Evolutionary conservation across 2,329 filamentous ascomycete genomes (phyloP).

Genomic region (Colletotrichum sp.): DNA sequence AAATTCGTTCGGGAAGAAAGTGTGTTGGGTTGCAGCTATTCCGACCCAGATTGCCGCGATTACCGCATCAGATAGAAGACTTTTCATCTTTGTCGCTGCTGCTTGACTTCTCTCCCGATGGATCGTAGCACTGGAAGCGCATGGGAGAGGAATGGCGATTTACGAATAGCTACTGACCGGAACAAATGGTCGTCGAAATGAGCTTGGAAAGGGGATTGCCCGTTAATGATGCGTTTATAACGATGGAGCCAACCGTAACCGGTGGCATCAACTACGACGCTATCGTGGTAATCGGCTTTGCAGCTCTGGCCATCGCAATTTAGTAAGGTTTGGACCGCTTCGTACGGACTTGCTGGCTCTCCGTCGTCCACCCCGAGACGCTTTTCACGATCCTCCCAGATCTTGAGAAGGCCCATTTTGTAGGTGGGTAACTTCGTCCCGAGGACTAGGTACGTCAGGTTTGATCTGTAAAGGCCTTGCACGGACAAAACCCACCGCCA

Average conservation of each 20-base stretch:
- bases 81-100: neutral
- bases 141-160: neutral
- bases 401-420: neutral
- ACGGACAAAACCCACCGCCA: neutral
- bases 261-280: neutral
- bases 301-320: neutral
- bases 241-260: neutral
- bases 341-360: neutral
- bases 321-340: neutral
- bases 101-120: neutral
- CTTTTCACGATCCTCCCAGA: neutral
- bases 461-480: accelerated
- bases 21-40: neutral
- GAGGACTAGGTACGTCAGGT: neutral
- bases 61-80: neutral
- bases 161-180: neutral
- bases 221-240: neutral
- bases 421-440: neutral
- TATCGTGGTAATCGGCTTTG: neutral
- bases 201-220: accelerated
- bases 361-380: neutral
- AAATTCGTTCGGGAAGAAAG: neutral
- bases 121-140: neutral
- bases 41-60: neutral
- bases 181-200: accelerated